Evolutionary conservation across 305 asterid genomes (phyloP), one percentile per base, ranked within the genome.

Genomic region (Coffea humblotiana): DNA sequence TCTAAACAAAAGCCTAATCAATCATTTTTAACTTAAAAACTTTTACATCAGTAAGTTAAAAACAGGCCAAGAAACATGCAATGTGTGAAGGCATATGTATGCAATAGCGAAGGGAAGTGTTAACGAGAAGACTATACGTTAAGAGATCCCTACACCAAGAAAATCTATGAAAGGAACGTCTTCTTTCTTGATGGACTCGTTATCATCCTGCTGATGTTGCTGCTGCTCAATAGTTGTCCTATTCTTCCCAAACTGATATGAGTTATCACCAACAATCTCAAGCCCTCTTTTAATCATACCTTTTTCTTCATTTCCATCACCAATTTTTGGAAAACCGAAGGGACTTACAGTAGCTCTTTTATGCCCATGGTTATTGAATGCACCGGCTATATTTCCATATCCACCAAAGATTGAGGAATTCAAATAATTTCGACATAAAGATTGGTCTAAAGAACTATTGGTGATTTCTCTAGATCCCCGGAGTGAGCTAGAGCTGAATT

Each of bases 121-220:
- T 23, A 37, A 45, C 68, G 40, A 43, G 37, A 48, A n/a, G 25
- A 5, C 64, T 73, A 71, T 80, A 83, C 88, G 86, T 75, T 94
- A 92, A 72, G 97, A 88, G 54, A 85, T 88, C 51, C 98, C 98
- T 64, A 94, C 98, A 45, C 98, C 98, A 86, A 94, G 98, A 89
- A 94, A 94, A 86, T 94, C 98, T 64, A 93, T 94, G 88, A 93
- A 93, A 58, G 95, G 94, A 72, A 89, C 88, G 73, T 87, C 91
- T 48, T 89, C 88, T 86, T 85, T 88, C 63, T 81, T 85, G 27
- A 47, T 65, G 52, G 90, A 45, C 79, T 85, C 90, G 54, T 88
- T 89, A 19, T 83, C 92, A 8, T 77, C 56, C 21, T 80, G 66
- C 10, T 78, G 69, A 45, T 81, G 75, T 73, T 79, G 74, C 35